A percentile compares a stretch with the other conserved stretches of the same genome.
Conservation (phyloP, 305 asterid species). For the Fraxinus albicans region DNA sequence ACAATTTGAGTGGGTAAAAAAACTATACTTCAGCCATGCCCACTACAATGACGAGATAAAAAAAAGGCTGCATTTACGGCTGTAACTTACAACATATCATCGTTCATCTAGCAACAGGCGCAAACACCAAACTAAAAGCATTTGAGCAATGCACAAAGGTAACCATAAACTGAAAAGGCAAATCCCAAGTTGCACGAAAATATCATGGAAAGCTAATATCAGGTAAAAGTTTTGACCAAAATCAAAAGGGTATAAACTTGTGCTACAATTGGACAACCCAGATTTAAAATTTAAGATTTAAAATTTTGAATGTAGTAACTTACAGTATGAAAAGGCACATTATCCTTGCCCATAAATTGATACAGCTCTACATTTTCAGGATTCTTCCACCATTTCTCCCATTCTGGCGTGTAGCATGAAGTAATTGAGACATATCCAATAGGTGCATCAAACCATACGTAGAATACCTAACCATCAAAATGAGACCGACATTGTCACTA, state of each 20-base stretch:
- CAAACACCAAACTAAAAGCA: not conserved
- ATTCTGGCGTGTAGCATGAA: constrained; percentile 83
- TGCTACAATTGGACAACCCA: not conserved
- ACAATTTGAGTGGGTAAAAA: not conserved
- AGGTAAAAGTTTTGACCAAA: not conserved
- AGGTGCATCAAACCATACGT: constrained; percentile 98
- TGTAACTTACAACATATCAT: not conserved
- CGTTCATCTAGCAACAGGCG: not conserved
- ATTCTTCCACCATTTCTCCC: constrained; percentile 99
- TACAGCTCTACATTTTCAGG: constrained; percentile 90
- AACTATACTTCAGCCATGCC: not conserved
- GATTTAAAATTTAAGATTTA: not conserved
- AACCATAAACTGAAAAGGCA: not conserved
- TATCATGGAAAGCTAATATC: not conserved
- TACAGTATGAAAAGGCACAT: constrained; percentile 96
- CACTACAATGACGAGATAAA: not conserved
- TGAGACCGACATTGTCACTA: constrained; percentile 8
- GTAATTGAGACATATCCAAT: constrained; percentile 94
- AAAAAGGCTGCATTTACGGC: not conserved
- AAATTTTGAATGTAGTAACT: constrained; percentile 23
- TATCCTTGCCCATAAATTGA: constrained; percentile 98
- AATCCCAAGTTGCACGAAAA: not conserved
- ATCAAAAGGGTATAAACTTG: not conserved
- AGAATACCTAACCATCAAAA: constrained; percentile 69
- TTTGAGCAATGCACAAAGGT: not conserved